Evolutionary conservation across 768 basidiomycete genomes (phyloP).

Genomic region (Tubosaeta sp.): DNA sequence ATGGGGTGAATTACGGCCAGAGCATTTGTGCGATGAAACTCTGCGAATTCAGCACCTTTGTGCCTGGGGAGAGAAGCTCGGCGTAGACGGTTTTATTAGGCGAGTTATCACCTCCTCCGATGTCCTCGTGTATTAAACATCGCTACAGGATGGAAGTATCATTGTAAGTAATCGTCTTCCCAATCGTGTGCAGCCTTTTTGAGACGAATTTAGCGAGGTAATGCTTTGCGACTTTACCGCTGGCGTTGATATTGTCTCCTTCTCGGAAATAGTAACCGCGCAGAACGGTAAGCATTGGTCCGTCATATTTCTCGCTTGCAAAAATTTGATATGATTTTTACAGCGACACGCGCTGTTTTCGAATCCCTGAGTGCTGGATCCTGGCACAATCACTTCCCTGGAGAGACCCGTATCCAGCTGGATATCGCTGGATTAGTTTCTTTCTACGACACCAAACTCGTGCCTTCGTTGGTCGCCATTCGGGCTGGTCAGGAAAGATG

Average conservation of each 20-base stretch:
- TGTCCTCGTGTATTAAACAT: background rate
- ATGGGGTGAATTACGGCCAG: constrained; percentile 25
- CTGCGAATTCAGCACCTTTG: constrained; percentile 29
- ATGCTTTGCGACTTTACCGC: constrained; percentile 46
- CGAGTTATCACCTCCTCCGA: background rate
- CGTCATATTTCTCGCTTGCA: background rate
- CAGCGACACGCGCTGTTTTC: background rate
- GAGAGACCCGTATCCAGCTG: constrained; percentile 30
- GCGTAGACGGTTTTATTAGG: constrained; percentile 35
- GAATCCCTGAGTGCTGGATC: constrained; percentile 15
- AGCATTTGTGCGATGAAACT: constrained; percentile 16
- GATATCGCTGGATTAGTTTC: constrained; percentile 32
- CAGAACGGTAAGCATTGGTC: background rate
- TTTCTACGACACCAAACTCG: constrained; percentile 31
- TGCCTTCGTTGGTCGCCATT: constrained; percentile 23
- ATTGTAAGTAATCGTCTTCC: constrained; percentile 33
- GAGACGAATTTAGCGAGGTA: constrained; percentile 36
- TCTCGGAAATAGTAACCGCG: constrained; percentile 27
- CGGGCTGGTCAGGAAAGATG: constrained; percentile 21
- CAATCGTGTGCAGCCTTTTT: background rate
- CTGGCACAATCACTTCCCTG: constrained; percentile 31
- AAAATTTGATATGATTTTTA: background rate
- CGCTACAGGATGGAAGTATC: constrained; percentile 42
- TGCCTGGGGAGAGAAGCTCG: constrained; percentile 28
- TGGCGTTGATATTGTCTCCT: constrained; percentile 38